Conservation (phyloP, 2,329 filamentous ascomycete species). For the Gnomoniopsis sp. region DNA sequence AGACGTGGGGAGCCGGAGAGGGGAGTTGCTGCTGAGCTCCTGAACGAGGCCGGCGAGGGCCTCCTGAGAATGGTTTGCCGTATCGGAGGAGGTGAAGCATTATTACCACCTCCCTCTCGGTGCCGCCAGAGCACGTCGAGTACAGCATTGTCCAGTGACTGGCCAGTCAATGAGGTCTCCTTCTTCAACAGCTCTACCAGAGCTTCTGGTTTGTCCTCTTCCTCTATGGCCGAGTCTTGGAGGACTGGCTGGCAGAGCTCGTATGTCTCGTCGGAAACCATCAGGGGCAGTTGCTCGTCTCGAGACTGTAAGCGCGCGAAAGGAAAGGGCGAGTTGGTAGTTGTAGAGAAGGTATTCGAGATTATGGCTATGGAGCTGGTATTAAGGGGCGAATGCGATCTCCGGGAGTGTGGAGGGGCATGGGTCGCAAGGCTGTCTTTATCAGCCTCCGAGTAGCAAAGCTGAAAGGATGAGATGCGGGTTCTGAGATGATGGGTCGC, state of each 20-base stretch:
- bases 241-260: conserved; percentile 87
- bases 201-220: conserved; percentile 93
- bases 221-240: conserved; percentile 76
- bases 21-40: conserved; percentile 70
- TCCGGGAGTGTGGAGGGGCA: conserved; percentile 1
- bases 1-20: conserved; percentile 78
- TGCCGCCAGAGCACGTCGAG: conserved; percentile 88
- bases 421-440: conserved; percentile 7
- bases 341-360: neutral
- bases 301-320: conserved; percentile 2
- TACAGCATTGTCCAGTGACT: conserved; percentile 82
- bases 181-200: conserved; percentile 81
- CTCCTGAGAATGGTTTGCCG: conserved; percentile 87
- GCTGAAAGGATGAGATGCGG: neutral
- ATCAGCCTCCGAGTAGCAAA: conserved; percentile 8
- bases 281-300: conserved; percentile 34
- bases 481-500: neutral
- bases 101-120: conserved; percentile 61
- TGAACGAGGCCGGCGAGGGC: conserved; percentile 91
- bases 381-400: neutral
- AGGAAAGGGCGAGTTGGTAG: neutral
- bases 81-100: conserved; percentile 76
- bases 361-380: neutral
- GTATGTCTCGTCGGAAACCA: conserved; percentile 92
- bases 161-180: conserved; percentile 71